phyloP scores from a whole-genome alignment of 75 land plant genomes.

The Pinus taeda region DNA sequence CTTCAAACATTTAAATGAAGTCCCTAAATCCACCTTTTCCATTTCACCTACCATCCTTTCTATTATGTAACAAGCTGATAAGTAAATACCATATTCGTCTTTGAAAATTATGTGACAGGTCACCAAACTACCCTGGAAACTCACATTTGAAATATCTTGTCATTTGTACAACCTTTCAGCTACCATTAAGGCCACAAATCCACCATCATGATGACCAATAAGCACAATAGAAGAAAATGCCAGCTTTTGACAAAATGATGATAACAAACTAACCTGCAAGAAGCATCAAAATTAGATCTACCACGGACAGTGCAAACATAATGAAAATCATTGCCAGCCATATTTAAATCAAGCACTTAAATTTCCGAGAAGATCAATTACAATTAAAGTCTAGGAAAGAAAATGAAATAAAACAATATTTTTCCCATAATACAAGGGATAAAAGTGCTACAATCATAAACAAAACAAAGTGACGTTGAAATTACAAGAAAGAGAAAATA shows the following conservation, averaged over 20 bases:
- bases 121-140: constrained; percentile 5
- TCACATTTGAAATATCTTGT: neutral
- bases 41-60: too few relatives aligned
- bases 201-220: constrained; percentile 27
- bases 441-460: neutral
- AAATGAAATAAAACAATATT: too few relatives aligned
- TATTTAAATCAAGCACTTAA: too few relatives aligned
- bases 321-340: neutral
- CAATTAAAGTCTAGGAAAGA: too few relatives aligned
- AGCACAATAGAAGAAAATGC: constrained; percentile 16
- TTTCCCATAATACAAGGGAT: neutral
- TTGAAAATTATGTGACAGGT: constrained; percentile 25
- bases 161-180: too few relatives aligned
- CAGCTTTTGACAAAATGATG: constrained; percentile 25
- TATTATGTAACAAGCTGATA: too few relatives aligned
- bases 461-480: neutral
- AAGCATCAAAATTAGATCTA: neutral
- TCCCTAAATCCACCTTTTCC: too few relatives aligned
- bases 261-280: constrained; percentile 28
- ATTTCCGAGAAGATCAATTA: too few relatives aligned
- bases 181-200: constrained; percentile 13
- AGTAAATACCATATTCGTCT: neutral
- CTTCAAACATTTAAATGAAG: too few relatives aligned
- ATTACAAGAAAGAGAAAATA: neutral
- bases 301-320: neutral